Evolutionary conservation across 306 rosid species (phyloP).

Genomic region (Casuarina glauca): DNA sequence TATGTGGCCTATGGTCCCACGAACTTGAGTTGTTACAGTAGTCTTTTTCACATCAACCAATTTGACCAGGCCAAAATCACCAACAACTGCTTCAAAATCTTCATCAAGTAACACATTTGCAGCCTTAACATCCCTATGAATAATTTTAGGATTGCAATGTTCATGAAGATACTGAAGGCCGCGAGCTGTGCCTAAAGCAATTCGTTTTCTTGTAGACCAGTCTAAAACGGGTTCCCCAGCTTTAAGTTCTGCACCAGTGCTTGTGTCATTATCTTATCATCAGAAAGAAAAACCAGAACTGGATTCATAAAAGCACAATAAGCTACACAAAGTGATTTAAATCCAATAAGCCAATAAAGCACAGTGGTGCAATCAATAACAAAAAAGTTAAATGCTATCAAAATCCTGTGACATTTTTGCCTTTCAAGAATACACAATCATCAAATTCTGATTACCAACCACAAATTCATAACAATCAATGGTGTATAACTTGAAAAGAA

Average conservation of each 20-base stretch:
- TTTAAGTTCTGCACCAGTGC: constrained; percentile 68
- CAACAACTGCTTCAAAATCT: constrained; percentile 98
- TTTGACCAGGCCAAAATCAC: constrained; percentile 98
- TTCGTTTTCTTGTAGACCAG: constrained; percentile 89
- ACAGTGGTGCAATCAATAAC: not conserved
- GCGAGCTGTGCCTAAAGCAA: constrained; percentile 96
- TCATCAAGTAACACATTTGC: constrained; percentile 96
- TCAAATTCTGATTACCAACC: not conserved
- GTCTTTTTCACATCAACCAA: constrained; percentile 93
- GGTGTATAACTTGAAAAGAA: not conserved
- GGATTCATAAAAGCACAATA: constrained; percentile 7
- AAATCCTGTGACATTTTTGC: constrained; percentile 3
- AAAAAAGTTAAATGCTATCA: not conserved
- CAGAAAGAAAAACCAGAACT: constrained; percentile 19
- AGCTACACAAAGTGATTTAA: constrained; percentile 17
- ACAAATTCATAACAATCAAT: no score
- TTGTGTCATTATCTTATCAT: constrained; percentile 23
- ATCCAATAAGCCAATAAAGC: constrained; percentile 7
- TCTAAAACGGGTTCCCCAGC: constrained; percentile 73
- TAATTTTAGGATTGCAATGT: constrained; percentile 98
- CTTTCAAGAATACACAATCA: not conserved
- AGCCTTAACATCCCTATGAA: constrained; percentile 99
- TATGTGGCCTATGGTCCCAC: constrained; percentile 99
- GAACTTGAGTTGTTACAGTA: constrained; percentile 95
- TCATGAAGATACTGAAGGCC: constrained; percentile 96